Conservation (phyloP, 805 yeast species). For the Cyberlindnera suaveolens region DNA sequence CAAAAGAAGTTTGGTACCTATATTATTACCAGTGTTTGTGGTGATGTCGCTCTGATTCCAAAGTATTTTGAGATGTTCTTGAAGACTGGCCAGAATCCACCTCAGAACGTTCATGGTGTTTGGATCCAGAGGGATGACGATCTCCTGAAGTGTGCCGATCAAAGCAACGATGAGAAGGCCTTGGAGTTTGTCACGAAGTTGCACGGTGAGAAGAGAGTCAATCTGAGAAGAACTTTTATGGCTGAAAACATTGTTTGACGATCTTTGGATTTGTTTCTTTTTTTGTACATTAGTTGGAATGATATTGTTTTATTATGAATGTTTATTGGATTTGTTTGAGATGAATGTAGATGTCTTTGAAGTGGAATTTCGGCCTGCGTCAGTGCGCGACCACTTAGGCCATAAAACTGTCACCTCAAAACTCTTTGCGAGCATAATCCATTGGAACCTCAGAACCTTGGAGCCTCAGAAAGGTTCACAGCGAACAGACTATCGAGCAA, state of each 20-base stretch:
- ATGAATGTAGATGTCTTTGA: too few relatives aligned
- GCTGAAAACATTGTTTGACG: slow-evolving; percentile 28
- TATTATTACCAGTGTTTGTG: slow-evolving; percentile 37
- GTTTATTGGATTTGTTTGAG: too few relatives aligned
- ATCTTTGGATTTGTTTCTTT: not conserved
- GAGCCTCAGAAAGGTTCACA: not conserved
- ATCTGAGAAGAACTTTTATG: slow-evolving; percentile 34
- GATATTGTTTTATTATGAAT: too few relatives aligned
- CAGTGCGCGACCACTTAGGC: too few relatives aligned
- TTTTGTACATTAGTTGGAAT: too few relatives aligned
- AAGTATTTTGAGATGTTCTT: slow-evolving; percentile 35
- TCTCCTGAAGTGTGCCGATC: slow-evolving; percentile 21
- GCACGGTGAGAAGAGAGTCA: slow-evolving; percentile 37
- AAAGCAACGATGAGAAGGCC: slow-evolving; percentile 27
- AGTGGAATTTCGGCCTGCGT: too few relatives aligned
- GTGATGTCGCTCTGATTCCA: slow-evolving; percentile 37
- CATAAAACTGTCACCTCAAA: too few relatives aligned
- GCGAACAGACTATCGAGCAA: not conserved
- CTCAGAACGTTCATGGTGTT: slow-evolving; percentile 36
- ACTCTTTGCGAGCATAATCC: too few relatives aligned
- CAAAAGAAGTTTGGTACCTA: slow-evolving; percentile 36
- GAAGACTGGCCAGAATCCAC: slow-evolving; percentile 36
- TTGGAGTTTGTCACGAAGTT: slow-evolving; percentile 28
- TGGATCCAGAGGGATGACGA: slow-evolving; percentile 41
- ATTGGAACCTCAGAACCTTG: too few relatives aligned